Conservation (phyloP, 306 rosid species). For the Dalbergia oliveri region DNA sequence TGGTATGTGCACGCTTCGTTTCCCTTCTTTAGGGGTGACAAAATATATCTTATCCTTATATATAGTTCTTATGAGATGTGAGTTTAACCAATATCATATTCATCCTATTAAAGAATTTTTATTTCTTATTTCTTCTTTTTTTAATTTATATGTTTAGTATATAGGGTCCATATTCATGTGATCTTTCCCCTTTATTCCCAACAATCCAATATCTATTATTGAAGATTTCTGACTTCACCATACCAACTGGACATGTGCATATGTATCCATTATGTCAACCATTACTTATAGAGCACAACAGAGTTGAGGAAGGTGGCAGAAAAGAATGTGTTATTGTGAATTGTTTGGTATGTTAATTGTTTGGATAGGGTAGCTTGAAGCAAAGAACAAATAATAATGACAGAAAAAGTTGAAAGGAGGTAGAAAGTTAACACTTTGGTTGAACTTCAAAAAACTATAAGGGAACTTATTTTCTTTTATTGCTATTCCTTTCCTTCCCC, state of each 20-base stretch:
- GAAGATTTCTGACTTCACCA: neutral
- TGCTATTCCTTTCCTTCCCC: neutral
- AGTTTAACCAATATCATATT: neutral
- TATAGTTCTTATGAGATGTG: neutral
- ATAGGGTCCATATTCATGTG: conserved; percentile 43
- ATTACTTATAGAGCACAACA: neutral
- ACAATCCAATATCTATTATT: conserved; percentile 24
- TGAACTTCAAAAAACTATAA: neutral
- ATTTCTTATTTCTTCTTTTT: neutral
- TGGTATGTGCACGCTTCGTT: neutral
- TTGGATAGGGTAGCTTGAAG: neutral
- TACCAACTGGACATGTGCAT: conserved; percentile 52
- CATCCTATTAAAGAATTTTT: neutral
- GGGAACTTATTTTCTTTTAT: neutral
- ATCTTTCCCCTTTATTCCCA: conserved; percentile 31
- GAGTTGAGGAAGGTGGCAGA: conserved; percentile 13
- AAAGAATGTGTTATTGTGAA: neutral
- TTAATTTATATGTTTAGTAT: neutral
- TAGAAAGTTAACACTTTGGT: neutral
- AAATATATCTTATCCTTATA: neutral
- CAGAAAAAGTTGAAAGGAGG: neutral
- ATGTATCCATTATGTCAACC: conserved; percentile 38
- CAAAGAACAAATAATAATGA: neutral
- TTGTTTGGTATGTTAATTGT: neutral
- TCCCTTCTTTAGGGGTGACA: neutral